These are phyloP conservation scores for Emmonsia crescens DNA, from an alignment of 2,329 filamentous ascomycete genomes.

Conservation along the genomic window DNA sequence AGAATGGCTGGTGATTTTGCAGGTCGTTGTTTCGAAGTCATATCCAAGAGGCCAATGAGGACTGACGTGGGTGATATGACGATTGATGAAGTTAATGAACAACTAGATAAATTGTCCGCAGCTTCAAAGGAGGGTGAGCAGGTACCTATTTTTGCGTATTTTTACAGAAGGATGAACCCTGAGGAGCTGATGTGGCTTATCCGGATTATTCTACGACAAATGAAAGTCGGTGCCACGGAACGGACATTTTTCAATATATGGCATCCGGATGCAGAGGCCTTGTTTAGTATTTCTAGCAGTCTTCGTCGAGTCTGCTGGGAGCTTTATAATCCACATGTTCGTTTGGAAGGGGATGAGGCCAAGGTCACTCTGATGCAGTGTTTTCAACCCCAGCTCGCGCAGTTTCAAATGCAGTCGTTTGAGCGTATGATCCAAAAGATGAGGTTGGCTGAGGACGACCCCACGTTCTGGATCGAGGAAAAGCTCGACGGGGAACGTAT, in stretches of 20 bases:
- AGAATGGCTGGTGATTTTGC: slow-evolving; percentile 83
- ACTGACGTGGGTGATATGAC: slow-evolving; percentile 65
- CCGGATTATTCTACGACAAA: slow-evolving; percentile 76
- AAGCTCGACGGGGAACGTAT: slow-evolving; percentile 95
- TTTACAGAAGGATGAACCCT: slow-evolving; percentile 85
- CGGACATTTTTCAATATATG: slow-evolving; percentile 76
- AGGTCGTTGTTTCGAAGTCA: slow-evolving; percentile 73
- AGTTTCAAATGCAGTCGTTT: slow-evolving; percentile 77
- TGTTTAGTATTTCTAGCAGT: slow-evolving; percentile 87
- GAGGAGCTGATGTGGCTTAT: slow-evolving; percentile 93
- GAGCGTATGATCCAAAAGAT: slow-evolving; percentile 64
- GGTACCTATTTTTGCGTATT: slow-evolving; percentile 64
- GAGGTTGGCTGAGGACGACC: slow-evolving; percentile 56
- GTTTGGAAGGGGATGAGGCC: slow-evolving; percentile 63
- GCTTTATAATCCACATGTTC: slow-evolving; percentile 59
- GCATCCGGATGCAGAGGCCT: slow-evolving; percentile 64
- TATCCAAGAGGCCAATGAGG: slow-evolving; percentile 72
- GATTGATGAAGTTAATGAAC: slow-evolving; percentile 79
- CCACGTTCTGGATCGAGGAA: slow-evolving; percentile 92
- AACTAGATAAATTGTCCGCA: slow-evolving; percentile 66
- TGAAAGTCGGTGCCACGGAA: slow-evolving; percentile 69
- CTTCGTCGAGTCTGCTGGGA: slow-evolving; percentile 92
- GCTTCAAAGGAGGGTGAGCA: slow-evolving; percentile 76
- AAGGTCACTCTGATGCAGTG: slow-evolving; percentile 81
- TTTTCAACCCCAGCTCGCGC: slow-evolving; percentile 90